These are phyloP conservation scores for Ascobolus immersus DNA, from an alignment of 495 filamentous ascomycete genomes.

Conservation along the genomic window DNA sequence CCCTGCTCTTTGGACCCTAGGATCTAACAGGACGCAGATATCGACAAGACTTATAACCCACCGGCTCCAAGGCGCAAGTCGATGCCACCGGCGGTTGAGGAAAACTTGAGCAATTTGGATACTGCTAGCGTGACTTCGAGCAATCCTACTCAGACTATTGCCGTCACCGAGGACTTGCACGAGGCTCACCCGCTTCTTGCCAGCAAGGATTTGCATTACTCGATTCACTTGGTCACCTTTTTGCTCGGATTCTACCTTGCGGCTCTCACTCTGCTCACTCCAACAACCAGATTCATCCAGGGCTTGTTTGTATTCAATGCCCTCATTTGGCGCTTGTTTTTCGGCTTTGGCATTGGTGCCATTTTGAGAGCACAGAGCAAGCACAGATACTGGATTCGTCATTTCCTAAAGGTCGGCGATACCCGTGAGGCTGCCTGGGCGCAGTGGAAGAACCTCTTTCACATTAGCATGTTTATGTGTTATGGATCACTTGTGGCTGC, in stretches of 20 bases:
- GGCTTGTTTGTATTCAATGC: constrained; percentile 60
- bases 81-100: constrained; percentile 5
- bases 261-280: constrained; percentile 45
- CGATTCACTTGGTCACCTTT: constrained; percentile 54
- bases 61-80: constrained; percentile 37
- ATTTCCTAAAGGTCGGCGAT: constrained; percentile 92
- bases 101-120: constrained; percentile 3
- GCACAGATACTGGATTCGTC: constrained; percentile 76
- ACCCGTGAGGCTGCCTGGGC: constrained; percentile 76
- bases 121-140: constrained; percentile 5
- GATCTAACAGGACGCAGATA: constrained; percentile 24
- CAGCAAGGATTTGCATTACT: constrained; percentile 70
- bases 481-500: constrained; percentile 73
- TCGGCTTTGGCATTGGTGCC: constrained; percentile 62
- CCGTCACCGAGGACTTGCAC: constrained; percentile 6
- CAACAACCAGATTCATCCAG: constrained; percentile 47
- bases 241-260: constrained; percentile 50
- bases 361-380: constrained; percentile 66
- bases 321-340: constrained; percentile 69
- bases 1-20: too few relatives aligned
- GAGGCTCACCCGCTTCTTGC: constrained; percentile 22
- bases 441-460: constrained; percentile 93
- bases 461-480: constrained; percentile 71
- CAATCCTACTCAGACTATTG: constrained; percentile 1
- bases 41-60: constrained; percentile 91